Conservation (phyloP, 78 protist species). For the Reticulomyxa filosa region DNA sequence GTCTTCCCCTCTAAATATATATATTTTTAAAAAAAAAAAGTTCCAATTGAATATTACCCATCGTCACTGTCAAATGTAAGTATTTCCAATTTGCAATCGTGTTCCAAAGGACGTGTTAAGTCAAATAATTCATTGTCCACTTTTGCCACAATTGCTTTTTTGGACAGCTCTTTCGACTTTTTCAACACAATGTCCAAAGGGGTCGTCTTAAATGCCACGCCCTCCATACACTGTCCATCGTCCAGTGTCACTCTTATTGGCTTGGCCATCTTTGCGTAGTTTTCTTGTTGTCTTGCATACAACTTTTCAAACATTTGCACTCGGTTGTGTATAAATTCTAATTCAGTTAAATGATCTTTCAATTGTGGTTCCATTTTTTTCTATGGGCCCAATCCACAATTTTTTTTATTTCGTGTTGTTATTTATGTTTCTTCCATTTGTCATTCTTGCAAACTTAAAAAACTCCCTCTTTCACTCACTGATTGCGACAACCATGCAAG, state of each 20-base stretch:
- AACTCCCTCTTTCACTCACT: too few relatives aligned
- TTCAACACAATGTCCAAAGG: slow-evolving; percentile 57
- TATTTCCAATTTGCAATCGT: slow-evolving; percentile 33
- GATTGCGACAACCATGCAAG: too few relatives aligned
- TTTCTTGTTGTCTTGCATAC: slow-evolving; percentile 14
- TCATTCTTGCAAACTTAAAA: too few relatives aligned
- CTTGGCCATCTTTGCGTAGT: background rate
- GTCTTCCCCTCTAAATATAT: too few relatives aligned
- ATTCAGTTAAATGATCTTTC: too few relatives aligned
- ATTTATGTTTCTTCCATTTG: too few relatives aligned
- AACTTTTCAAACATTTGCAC: slow-evolving; percentile 9
- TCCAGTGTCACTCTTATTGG: slow-evolving; percentile 69
- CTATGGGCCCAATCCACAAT: too few relatives aligned
- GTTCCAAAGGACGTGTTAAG: slow-evolving; percentile 54
- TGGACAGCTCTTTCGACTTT: slow-evolving; percentile 44
- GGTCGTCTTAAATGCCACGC: slow-evolving; percentile 50
- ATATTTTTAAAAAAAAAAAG: too few relatives aligned
- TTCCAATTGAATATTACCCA: slow-evolving; percentile 53
- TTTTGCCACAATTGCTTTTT: slow-evolving; percentile 39
- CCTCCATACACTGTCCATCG: slow-evolving; percentile 50
- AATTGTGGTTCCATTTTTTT: too few relatives aligned
- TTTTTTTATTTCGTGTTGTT: too few relatives aligned
- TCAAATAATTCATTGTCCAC: slow-evolving; percentile 58
- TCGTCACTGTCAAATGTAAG: slow-evolving; percentile 53
- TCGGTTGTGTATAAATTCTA: slow-evolving; percentile 1